Conservation (phyloP, 2,329 filamentous ascomycete species). For the Aspergillus nomiae region DNA sequence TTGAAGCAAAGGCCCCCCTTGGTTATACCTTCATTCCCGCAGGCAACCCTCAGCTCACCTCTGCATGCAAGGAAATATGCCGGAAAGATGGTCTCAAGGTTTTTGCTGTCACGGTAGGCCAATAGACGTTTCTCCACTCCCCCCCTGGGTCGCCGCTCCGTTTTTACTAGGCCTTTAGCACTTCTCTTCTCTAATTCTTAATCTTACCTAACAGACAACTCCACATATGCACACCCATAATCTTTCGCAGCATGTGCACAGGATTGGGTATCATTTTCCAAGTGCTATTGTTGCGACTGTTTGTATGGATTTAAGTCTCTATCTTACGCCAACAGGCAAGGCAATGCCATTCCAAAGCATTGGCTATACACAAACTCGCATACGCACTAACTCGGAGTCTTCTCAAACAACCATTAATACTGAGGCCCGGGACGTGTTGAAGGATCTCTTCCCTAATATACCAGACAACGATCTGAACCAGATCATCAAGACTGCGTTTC, state of each 20-base stretch:
- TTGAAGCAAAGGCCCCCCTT: constrained; percentile 55
- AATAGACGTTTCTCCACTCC: constrained; percentile 2
- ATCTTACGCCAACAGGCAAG: constrained; percentile 51
- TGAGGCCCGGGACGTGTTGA: constrained; percentile 61
- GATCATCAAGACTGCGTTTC: constrained; percentile 63
- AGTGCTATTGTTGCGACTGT: constrained; percentile 60
- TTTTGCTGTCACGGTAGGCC: constrained; percentile 62
- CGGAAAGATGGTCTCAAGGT: constrained; percentile 56
- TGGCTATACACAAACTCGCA: constrained; percentile 25
- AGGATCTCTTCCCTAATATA: constrained; percentile 65
- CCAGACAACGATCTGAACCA: constrained; percentile 58
- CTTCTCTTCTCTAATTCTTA: constrained; percentile 18
- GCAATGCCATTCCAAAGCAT: constrained; percentile 41
- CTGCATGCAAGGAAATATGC: constrained; percentile 62
- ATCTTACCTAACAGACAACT: constrained; percentile 45
- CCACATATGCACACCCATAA: constrained; percentile 53
- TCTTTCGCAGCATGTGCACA: constrained; percentile 62
- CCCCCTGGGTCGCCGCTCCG: constrained; percentile 11
- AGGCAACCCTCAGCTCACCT: constrained; percentile 61
- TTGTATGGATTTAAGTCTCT: constrained; percentile 52
- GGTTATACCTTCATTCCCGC: constrained; percentile 65
- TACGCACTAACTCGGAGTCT: constrained; percentile 32
- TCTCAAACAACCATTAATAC: constrained; percentile 53
- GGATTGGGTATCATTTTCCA: constrained; percentile 66
- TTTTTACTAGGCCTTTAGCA: not conserved